Percentiles rank a stretch among this genome's conserved stretches.
phyloP scores from a whole-genome alignment of 305 asterid genomes.

The Coffea humblotiana region DNA sequence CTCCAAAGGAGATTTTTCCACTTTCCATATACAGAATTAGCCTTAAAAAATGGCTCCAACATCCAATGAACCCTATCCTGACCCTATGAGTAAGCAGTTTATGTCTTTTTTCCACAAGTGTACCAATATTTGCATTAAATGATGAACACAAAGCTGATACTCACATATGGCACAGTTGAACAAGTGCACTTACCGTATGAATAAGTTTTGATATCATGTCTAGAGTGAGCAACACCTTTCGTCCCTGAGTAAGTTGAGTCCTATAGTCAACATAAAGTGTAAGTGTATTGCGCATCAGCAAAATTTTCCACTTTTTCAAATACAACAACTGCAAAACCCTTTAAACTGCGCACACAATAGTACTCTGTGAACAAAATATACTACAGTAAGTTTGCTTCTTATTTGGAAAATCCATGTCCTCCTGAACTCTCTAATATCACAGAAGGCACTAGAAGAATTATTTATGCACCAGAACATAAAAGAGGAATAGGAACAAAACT shows the following conservation, averaged over 20 bases:
- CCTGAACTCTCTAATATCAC: not conserved
- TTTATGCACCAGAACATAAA: not conserved
- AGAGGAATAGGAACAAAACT: not conserved
- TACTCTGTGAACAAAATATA: not conserved
- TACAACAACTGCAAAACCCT: not conserved
- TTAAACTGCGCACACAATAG: not conserved
- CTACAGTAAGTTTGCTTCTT: not conserved
- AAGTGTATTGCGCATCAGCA: constrained; percentile 9
- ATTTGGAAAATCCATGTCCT: not conserved
- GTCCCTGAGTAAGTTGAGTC: constrained; percentile 94
- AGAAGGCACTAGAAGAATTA: not conserved
- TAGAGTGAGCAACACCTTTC: constrained; percentile 82
- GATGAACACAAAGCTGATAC: not conserved
- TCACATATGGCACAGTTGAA: not conserved
- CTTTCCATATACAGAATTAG: not conserved
- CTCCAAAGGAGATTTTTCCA: not conserved
- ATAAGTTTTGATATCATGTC: constrained; percentile 90
- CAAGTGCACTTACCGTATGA: constrained; percentile 56
- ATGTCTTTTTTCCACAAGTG: not conserved
- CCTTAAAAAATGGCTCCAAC: not conserved
- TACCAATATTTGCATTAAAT: not conserved
- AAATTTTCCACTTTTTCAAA: not conserved
- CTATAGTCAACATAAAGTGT: constrained; percentile 41
- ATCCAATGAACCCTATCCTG: not conserved
- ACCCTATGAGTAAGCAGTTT: not conserved